Conservation (phyloP, 352 stramenopile genomes). For the Pseudoperonospora humuli region DNA sequence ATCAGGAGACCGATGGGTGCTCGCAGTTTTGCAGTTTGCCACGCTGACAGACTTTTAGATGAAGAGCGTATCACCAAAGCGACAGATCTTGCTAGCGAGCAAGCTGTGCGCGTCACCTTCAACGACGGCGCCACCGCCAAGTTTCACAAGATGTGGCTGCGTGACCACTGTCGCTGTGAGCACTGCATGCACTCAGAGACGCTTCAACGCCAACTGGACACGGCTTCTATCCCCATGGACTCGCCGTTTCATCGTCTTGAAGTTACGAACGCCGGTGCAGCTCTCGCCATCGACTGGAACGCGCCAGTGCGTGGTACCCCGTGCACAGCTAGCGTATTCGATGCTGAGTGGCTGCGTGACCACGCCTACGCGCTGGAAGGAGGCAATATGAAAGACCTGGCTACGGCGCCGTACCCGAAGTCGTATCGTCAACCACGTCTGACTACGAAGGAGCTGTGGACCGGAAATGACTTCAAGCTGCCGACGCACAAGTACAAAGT, state of each 20-base stretch:
- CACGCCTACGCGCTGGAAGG: conserved; percentile 54
- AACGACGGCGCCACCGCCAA: conserved; percentile 65
- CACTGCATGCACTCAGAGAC: conserved; percentile 64
- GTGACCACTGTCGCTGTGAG: conserved; percentile 71
- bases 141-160: conserved; percentile 84
- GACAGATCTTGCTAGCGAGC: conserved; percentile 39
- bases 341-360: conserved; percentile 64
- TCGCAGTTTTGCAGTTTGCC: conserved; percentile 13
- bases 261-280: conserved; percentile 21
- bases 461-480: conserved; percentile 32
- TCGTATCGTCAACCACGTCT: conserved; percentile 54
- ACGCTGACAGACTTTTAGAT: conserved; percentile 12
- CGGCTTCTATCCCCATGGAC: conserved; percentile 63
- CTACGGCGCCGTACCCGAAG: conserved; percentile 29
- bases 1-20: background rate
- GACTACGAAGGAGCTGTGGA: conserved; percentile 47
- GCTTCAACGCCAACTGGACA: conserved; percentile 67
- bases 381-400: conserved; percentile 8
- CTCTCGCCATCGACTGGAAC: conserved; percentile 53
- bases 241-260: conserved; percentile 31
- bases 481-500: conserved; percentile 38
- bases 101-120: conserved; percentile 62
- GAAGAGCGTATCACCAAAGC: conserved; percentile 30
- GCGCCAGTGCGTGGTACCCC: conserved; percentile 38
- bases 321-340: conserved; percentile 57